Percentiles rank a stretch among this genome's conserved stretches.
Evolutionary conservation across 2,329 filamentous ascomycete genomes (phyloP).

Genomic region (Phialophora expanda): DNA sequence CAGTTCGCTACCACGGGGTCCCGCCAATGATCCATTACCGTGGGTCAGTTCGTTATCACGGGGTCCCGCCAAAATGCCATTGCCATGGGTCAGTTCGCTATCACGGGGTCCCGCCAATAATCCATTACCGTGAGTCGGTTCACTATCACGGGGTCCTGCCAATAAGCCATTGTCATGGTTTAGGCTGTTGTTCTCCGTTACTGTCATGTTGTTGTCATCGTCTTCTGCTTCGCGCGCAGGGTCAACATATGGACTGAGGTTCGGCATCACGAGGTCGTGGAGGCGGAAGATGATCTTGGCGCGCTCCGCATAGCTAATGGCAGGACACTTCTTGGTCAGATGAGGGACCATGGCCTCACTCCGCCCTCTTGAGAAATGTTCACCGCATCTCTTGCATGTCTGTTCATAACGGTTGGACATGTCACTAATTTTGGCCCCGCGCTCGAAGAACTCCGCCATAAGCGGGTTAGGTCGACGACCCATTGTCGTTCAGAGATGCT

Average conservation of each 20-base stretch:
- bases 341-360: conserved; percentile 82
- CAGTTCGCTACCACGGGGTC: neutral
- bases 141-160: conserved; percentile 18
- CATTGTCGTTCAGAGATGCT: conserved; percentile 58
- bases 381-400: conserved; percentile 85
- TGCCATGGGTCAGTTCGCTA: neutral
- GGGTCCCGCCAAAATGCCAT: neutral
- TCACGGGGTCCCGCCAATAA: neutral
- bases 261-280: conserved; percentile 66
- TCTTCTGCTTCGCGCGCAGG: neutral
- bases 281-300: conserved; percentile 75
- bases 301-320: conserved; percentile 74
- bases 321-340: conserved; percentile 84
- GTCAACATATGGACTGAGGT: conserved; percentile 40
- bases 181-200: conserved; percentile 30
- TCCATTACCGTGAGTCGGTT: conserved; percentile 44
- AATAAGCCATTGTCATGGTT: neutral
- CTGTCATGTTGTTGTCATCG: conserved; percentile 42
- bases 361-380: conserved; percentile 87
- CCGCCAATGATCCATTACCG: conserved; percentile 44
- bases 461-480: conserved; percentile 82
- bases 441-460: conserved; percentile 85
- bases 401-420: conserved; percentile 91
- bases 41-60: conserved; percentile 35
- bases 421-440: conserved; percentile 84